Percentiles rank a stretch among this genome's conserved stretches.
These are phyloP conservation scores for Aspergillus homomorphus DNA, from an alignment of 495 filamentous ascomycete genomes.

Conservation along the genomic window DNA sequence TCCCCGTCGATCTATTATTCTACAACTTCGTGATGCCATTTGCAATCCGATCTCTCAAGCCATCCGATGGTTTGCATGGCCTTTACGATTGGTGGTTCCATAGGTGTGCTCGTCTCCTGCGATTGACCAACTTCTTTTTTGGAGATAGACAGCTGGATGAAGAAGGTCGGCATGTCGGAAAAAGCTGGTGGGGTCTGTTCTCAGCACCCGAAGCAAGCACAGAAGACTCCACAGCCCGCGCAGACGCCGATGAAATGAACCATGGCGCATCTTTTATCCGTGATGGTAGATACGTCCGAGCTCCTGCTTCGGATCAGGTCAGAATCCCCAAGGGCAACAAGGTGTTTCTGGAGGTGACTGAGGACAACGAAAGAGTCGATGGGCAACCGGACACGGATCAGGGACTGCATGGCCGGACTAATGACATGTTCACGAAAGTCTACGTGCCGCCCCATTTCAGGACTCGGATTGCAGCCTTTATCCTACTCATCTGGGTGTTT, in stretches of 20 bases:
- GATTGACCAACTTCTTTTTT: constrained; percentile 90
- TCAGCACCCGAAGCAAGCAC: constrained; percentile 46
- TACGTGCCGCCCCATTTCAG: constrained; percentile 89
- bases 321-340: constrained; percentile 78
- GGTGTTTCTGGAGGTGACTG: constrained; percentile 80
- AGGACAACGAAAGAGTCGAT: constrained; percentile 64
- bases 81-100: constrained; percentile 98
- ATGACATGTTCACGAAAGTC: constrained; percentile 70
- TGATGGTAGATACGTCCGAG: constrained; percentile 82
- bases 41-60: constrained; percentile 75
- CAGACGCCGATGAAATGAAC: constrained; percentile 33
- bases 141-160: constrained; percentile 77
- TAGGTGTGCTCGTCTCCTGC: constrained; percentile 72
- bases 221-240: constrained; percentile 43
- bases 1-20: constrained; percentile 89
- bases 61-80: constrained; percentile 73
- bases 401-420: constrained; percentile 62
- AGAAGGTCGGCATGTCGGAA: constrained; percentile 63
- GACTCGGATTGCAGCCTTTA: constrained; percentile 75
- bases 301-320: constrained; percentile 88
- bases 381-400: constrained; percentile 55
- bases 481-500: constrained; percentile 88
- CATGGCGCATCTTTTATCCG: constrained; percentile 54
- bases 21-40: constrained; percentile 95
- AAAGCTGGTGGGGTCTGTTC: constrained; percentile 53